Evolutionary conservation across 2,329 filamentous ascomycete species (phyloP), one percentile per base, ranked within the genome.

Genomic region (Penicillium sp.): DNA sequence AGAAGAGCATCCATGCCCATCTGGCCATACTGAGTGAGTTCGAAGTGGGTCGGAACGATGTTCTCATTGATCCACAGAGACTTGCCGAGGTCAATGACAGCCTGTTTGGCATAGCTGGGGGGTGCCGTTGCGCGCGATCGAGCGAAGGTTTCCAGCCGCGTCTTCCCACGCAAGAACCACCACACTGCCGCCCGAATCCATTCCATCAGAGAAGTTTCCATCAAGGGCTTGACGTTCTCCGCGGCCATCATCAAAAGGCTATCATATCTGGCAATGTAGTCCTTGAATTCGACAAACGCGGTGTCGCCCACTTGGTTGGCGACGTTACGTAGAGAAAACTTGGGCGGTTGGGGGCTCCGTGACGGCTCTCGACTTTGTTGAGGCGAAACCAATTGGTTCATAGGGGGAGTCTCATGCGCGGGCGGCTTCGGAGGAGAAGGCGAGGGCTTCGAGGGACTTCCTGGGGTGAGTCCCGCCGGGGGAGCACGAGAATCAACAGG

Each of bases 161-260:
- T 84, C 55, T 91, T 86, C 17, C 91, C 92, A 60, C 84, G 88
- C 39, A 96, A 68, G 65, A 96, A 95, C 92, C 92, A 97, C 92
- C 92, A 97, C 0, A 90, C 77, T 3, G 85, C 86, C 20, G 86
- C 87, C 51, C 89, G 82, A 8, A 88, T 79, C 76, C 92, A 87
- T 53, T 91, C 84, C 40, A 81, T 78, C 0, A 87, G 79, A 0
- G 84, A 77, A 44, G 84, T 87, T 24, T 81, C 79, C 49, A 83
- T 79, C 4, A 91, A 68, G 0, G 89, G 85, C 56, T 84, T 85
- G 24, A 87, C 78, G 26, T 86, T 82, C 68, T 96, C 90, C 0
- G 91, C 87, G 51, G 92, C 89, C 36, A 93, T 72, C 30, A 85
- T 80, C 66, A 96, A 95, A 2, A 94, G 79, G 58, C 88, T 85